Base-by-base conservation (phyloP, 1,139 yeast genomes). In the Debaryomyces fabryi region DNA sequence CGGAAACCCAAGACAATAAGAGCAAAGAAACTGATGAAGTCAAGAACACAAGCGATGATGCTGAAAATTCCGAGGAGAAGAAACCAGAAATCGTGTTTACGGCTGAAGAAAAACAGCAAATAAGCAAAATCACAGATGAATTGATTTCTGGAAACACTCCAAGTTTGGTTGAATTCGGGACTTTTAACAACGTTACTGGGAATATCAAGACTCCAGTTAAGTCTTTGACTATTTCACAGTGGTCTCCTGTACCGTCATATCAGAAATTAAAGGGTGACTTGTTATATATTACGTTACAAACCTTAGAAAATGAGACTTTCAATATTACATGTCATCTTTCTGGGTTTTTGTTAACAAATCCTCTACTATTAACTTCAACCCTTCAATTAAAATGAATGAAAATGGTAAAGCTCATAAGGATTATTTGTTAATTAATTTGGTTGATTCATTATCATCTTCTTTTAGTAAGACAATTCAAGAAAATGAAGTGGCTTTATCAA, bases 171-270 rank as follows among this genome's bases (percentile, higher is more conserved):
- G 25, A 34, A 2, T 46, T 46, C 23, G 59, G 62, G 3, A 42
- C 54, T 7, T 66, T 66, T 41, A 59, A 58, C 45, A 60, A 61
- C 35, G 54, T 65, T 12, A 57, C 55, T 48, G 60, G 59, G 35
- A 55, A 58, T 33, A 58, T 71, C 49, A 67, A 61, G 49, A 56
- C 65, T 21, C 80, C 81, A 25, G 73, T 91, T 52, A 79, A 76
- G 54, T 76, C 85, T 0, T 70, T 87, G 46, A 71, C 77, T 47
- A 64, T 90, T 44, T 88, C 97, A n/a, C 82, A 83, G 49, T 92
- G 97, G 95, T 85, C 89, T 54, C 95, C 96, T 10, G 90, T 86
- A 16, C 91, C 96, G n/a, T 74, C 83, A 6, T 72, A 78, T 42
- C 85, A 79, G 62, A 71, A 72, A 49, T 54, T 78, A 27, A 81